phyloP scores from a whole-genome alignment of 805 yeast genomes.

The Schwanniomyces vanrijiae region DNA sequence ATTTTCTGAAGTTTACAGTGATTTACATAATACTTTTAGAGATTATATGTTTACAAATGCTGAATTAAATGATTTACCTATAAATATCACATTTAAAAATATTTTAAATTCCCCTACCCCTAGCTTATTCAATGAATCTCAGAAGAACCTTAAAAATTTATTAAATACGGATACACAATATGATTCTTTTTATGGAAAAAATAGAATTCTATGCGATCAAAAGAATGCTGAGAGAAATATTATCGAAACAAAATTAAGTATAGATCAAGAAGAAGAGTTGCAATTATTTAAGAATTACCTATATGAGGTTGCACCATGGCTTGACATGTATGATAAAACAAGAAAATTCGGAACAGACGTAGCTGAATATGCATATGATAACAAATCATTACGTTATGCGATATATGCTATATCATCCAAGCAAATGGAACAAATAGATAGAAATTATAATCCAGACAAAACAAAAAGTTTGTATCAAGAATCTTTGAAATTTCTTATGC shows the following conservation, averaged over 20 bases:
- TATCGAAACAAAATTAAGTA: not conserved
- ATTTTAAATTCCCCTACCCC: slow-evolving; percentile 11
- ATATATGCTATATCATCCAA: slow-evolving; percentile 32
- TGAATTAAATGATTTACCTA: slow-evolving; percentile 6
- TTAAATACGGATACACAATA: slow-evolving; percentile 21
- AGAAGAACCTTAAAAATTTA: slow-evolving; percentile 4
- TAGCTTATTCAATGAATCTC: not conserved
- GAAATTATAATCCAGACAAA: slow-evolving; percentile 19
- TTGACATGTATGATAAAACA: slow-evolving; percentile 37
- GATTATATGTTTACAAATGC: slow-evolving; percentile 41
- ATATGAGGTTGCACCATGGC: slow-evolving; percentile 38
- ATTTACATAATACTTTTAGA: slow-evolving; percentile 32
- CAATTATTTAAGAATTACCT: slow-evolving; percentile 29
- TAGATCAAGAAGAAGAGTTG: slow-evolving; percentile 20
- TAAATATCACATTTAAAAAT: slow-evolving; percentile 10
- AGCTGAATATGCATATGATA: slow-evolving; percentile 9
- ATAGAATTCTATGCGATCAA: not conserved
- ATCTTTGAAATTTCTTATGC: slow-evolving; percentile 30
- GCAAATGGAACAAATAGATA: slow-evolving; percentile 27
- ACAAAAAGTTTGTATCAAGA: slow-evolving; percentile 32
- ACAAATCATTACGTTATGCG: slow-evolving; percentile 20
- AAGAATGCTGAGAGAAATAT: slow-evolving; percentile 1
- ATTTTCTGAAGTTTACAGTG: slow-evolving; percentile 13
- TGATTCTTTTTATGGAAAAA: slow-evolving; percentile 4
- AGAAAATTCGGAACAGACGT: slow-evolving; percentile 30